Conservation (phyloP, 164 flowering plant genomes). For the Buxus sempervirens region DNA sequence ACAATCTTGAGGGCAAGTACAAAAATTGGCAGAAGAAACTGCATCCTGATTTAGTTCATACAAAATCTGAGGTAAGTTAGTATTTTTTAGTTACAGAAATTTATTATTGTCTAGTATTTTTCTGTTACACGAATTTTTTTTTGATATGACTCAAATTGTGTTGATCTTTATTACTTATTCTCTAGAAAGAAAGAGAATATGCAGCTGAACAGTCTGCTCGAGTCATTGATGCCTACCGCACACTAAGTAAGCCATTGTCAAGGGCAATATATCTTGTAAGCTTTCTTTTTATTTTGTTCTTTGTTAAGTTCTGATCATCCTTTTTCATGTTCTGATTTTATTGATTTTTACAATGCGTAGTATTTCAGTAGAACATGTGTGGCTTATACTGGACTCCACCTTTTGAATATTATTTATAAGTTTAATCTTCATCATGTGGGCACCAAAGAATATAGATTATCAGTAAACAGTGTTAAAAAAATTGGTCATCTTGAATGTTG, state of each 20-base stretch:
- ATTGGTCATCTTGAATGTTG: too few species aligned
- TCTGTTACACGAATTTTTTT: not conserved
- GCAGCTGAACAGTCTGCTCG: constrained; percentile 95
- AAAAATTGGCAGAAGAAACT: constrained; percentile 95
- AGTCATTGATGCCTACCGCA: constrained; percentile 86
- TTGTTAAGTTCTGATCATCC: not conserved
- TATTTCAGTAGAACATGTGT: too few species aligned
- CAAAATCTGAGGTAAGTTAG: constrained; percentile 71
- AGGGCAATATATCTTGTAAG: constrained; percentile 87
- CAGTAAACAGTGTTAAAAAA: too few species aligned
- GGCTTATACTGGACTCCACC: too few species aligned
- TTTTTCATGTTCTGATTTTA: not conserved
- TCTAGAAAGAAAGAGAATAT: constrained; percentile 73
- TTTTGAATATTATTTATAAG: too few species aligned
- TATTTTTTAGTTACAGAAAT: not conserved
- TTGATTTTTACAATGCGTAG: not conserved
- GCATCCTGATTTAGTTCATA: constrained; percentile 95
- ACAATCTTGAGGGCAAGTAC: constrained; percentile 67
- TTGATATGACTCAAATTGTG: not conserved
- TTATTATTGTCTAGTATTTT: not conserved
- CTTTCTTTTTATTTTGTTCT: not conserved
- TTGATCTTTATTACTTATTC: not conserved
- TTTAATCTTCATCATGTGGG: too few species aligned
- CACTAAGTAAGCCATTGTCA: constrained; percentile 59
- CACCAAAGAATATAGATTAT: too few species aligned